Evolutionary conservation across 2,329 filamentous ascomycete genomes (phyloP).

Genomic region (Cytospora paraplurivora): DNA sequence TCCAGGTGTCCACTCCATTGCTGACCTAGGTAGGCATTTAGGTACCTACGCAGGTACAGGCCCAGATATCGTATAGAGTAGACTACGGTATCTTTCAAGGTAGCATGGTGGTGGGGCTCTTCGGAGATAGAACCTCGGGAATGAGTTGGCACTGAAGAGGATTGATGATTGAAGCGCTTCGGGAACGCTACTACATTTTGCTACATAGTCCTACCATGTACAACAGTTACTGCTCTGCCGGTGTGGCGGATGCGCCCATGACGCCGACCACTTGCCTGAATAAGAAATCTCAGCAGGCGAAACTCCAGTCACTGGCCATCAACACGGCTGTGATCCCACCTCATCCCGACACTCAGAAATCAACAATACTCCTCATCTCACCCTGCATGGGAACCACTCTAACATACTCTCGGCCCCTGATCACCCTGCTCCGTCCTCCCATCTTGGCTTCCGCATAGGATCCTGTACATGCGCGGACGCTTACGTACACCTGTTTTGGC

Average conservation of each 20-base stretch:
- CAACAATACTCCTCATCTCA: not conserved
- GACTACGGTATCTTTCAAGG: not conserved
- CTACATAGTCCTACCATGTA: conserved; percentile 1
- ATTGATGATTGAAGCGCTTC: not conserved
- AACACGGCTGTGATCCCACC: too few relatives aligned
- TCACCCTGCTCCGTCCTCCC: conserved; percentile 7
- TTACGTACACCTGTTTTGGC: conserved; percentile 33
- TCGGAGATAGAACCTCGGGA: conserved; percentile 21
- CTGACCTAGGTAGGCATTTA: too few relatives aligned
- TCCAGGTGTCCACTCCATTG: not conserved
- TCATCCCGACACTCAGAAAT: not conserved
- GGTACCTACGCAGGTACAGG: not conserved
- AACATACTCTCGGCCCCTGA: conserved; percentile 10
- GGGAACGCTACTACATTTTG: conserved; percentile 5
- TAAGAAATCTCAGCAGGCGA: conserved; percentile 2
- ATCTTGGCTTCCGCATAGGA: conserved; percentile 14
- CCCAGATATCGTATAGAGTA: not conserved
- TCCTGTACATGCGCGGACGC: conserved; percentile 9
- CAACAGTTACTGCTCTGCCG: not conserved
- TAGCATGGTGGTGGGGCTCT: conserved; percentile 9
- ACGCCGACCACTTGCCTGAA: conserved; percentile 25
- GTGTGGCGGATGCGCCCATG: not conserved
- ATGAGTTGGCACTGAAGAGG: conserved; percentile 2
- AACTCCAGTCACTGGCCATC: conserved; percentile 10
- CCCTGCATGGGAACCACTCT: not conserved